A percentile compares a stretch with the other conserved stretches of the same genome.
phyloP scores from a whole-genome alignment of 169 alveolate species.

The Plasmodium coatneyi region DNA sequence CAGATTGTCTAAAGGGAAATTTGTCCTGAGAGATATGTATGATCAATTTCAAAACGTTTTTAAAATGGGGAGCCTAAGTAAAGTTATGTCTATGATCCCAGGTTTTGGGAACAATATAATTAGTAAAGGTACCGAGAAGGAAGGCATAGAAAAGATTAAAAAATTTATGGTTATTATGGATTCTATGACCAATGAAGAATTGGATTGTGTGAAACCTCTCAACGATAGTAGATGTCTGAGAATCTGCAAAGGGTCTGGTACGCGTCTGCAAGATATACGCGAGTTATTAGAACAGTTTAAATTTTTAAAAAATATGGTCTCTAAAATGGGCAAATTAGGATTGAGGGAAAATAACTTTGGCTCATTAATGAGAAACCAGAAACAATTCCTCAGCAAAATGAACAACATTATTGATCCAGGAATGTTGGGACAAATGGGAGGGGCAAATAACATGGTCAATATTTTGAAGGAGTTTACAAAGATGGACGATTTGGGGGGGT shows the following conservation, averaged over 20 bases:
- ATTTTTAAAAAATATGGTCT: constrained; percentile 96
- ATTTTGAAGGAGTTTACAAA: constrained; percentile 91
- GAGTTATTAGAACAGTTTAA: constrained; percentile 95
- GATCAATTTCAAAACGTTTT: constrained; percentile 96
- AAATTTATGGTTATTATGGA: constrained; percentile 96
- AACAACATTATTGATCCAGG: constrained; percentile 96
- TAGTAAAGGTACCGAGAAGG: constrained; percentile 96
- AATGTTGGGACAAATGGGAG: constrained; percentile 96
- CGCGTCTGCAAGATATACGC: constrained; percentile 91
- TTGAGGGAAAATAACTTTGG: constrained; percentile 92
- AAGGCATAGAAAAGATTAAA: constrained; percentile 95
- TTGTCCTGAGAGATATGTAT: constrained; percentile 96
- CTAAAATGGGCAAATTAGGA: constrained; percentile 96
- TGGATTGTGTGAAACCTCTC: constrained; percentile 93
- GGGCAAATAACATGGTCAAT: constrained; percentile 94
- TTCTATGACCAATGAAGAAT: constrained; percentile 96
- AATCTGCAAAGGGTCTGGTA: constrained; percentile 97
- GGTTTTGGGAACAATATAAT: constrained; percentile 90
- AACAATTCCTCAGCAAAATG: constrained; percentile 94
- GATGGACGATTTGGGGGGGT: constrained; percentile 74
- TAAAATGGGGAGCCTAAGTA: constrained; percentile 96
- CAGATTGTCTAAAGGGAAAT: constrained; percentile 95
- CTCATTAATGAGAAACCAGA: constrained; percentile 94
- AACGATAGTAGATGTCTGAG: constrained; percentile 92
- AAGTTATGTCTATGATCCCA: constrained; percentile 97